A percentile compares a stretch with the other conserved stretches of the same genome.
Evolutionary conservation across 1,139 yeast genomes (phyloP).

Genomic region (Magnusiomyces suaveolens): DNA sequence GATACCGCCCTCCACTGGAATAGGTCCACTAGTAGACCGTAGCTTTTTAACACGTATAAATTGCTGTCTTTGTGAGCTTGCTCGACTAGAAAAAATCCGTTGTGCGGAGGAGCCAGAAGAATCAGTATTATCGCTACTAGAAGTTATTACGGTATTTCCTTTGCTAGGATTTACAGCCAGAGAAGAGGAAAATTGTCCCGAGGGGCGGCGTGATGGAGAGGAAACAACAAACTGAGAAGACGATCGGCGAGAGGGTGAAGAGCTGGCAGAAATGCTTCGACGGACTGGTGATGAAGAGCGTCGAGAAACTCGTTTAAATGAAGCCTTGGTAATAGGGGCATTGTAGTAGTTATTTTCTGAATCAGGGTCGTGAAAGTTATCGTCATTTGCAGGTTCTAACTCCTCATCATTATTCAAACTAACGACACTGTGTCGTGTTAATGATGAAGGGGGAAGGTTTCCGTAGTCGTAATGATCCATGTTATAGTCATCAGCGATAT

Average conservation of each 20-base stretch:
- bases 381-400: not conserved
- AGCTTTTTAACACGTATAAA: not conserved
- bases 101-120: too few relatives aligned
- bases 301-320: not conserved
- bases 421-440: not conserved
- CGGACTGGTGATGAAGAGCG: not conserved
- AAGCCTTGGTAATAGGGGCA: not conserved
- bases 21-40: not conserved
- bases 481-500: not conserved
- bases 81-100: too few relatives aligned
- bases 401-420: not conserved
- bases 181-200: too few relatives aligned
- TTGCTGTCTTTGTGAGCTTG: not conserved
- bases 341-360: not conserved
- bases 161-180: too few relatives aligned
- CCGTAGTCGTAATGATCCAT: not conserved
- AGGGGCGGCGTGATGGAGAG: not conserved
- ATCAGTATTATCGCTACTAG: too few relatives aligned
- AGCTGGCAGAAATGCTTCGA: not conserved
- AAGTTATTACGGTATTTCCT: too few relatives aligned
- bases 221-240: not conserved
- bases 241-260: not conserved
- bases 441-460: not conserved
- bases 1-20: not conserved
- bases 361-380: not conserved